Evolutionary conservation across 768 basidiomycete genomes (phyloP), one percentile per base, ranked within the genome.

Genomic region (Termitomyces sp.): DNA sequence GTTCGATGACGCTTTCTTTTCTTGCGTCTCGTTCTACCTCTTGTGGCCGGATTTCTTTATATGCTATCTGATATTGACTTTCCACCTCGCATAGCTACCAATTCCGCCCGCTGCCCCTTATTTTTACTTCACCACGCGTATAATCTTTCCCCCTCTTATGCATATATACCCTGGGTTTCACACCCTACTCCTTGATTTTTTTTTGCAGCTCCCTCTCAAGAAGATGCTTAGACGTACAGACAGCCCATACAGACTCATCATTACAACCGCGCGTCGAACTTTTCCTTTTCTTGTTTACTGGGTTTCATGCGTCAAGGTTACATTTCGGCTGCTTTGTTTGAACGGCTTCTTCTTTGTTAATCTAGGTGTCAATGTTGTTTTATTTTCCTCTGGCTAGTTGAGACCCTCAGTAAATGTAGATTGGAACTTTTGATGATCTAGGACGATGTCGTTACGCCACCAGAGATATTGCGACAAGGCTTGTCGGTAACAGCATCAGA

Each of bases 161-260:
- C 52, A 46, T 31, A 50, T 59, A 59, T 59, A 59, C 58, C 58
- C 58, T 38, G 50, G 45, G 42, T 43, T 38, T 42, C 8, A 31
- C 21, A 43, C 40, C 45, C 44, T n/a, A 52, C 15, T 30, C 21
- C 43, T 56, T 52, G 44, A n/a, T 23, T 52, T 51, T 48, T 57
- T 41, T 48, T 56, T 40, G 23, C 55, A 26, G 48, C 33, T 31
- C 17, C 23, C 23, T n/a, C 14, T 35, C 38, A 41, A 52, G 50
- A 21, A 23, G 43, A 46, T 57, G 56, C 49, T 51, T 37, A 35
- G 52, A 57, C 56, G 40, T 46, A 45, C 50, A 45, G n/a, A 40
- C 38, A 38, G 38, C 28, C 30, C 55, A 56, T 42, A 42, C 46
- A 44, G 42, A 50, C 15, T 11, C 43, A 26, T 44, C 37, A 33